Evolutionary conservation across 352 stramenopile species (phyloP).

Genomic region (Phytophthora aleatoria): DNA sequence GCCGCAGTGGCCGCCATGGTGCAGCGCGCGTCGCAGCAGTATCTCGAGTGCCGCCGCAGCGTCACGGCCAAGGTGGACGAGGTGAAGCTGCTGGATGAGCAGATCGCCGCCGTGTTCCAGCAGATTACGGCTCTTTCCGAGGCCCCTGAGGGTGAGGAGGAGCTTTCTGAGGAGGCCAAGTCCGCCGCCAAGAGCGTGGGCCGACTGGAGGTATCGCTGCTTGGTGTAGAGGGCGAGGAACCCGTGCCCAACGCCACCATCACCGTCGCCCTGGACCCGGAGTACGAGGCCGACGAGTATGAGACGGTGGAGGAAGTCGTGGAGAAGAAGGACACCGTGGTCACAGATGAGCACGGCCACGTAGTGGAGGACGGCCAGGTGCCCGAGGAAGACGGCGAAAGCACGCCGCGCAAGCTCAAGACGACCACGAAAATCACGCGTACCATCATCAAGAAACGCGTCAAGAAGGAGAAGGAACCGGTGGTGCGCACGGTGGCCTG

Average conservation of each 20-base stretch:
- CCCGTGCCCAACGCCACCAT: conserved; percentile 62
- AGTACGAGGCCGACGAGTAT: conserved; percentile 73
- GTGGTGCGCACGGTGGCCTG: conserved; percentile 46
- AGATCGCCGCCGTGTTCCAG: conserved; percentile 76
- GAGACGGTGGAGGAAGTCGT: conserved; percentile 59
- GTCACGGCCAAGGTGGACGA: conserved; percentile 83
- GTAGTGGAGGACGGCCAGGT: conserved; percentile 49
- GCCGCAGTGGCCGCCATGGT: conserved; percentile 63
- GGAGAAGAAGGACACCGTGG: conserved; percentile 61
- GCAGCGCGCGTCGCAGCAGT: conserved; percentile 82
- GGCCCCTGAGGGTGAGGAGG: conserved; percentile 34
- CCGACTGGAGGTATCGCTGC: conserved; percentile 66
- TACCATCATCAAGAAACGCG: conserved; percentile 57
- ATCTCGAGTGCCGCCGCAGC: conserved; percentile 79
- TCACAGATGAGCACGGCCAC: conserved; percentile 51
- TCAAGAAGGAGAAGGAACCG: conserved; percentile 59
- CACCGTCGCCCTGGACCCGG: conserved; percentile 71
- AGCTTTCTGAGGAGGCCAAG: conserved; percentile 33
- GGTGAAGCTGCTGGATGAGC: conserved; percentile 70
- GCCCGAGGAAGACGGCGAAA: conserved; percentile 40
- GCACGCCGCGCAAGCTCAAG: conserved; percentile 51
- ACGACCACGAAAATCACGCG: conserved; percentile 65
- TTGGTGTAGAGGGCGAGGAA: conserved; percentile 58
- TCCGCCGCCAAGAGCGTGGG: conserved; percentile 70
- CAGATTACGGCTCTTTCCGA: conserved; percentile 68